phyloP scores from a whole-genome alignment of 208 protist genomes.

The Leishmania tarentolae region DNA sequence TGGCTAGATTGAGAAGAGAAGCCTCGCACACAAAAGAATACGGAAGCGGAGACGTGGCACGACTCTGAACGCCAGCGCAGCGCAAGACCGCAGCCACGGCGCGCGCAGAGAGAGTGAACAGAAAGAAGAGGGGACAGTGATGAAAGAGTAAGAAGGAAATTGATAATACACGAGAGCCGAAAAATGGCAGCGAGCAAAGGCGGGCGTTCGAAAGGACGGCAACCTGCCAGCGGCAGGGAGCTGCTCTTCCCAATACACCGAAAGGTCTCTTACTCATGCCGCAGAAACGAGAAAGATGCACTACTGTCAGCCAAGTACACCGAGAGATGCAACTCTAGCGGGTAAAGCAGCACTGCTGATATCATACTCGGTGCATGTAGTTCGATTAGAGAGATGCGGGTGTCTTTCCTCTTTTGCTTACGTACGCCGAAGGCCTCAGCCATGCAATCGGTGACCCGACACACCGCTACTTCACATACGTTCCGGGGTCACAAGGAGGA shows the following conservation, averaged over 20 bases:
- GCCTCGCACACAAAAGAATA: background rate
- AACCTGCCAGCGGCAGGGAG: background rate
- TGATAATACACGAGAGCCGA: background rate
- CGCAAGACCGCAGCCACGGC: background rate
- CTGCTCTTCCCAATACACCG: background rate
- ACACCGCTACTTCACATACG: background rate
- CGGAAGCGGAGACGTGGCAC: background rate
- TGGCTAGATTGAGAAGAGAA: background rate
- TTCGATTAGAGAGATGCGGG: background rate
- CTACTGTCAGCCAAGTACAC: background rate
- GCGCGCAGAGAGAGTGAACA: background rate
- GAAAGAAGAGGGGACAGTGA: background rate
- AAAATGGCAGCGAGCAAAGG: background rate
- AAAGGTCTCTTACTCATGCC: background rate
- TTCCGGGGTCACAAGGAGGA: background rate
- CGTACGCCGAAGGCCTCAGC: background rate
- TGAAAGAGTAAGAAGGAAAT: background rate
- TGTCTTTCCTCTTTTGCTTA: background rate
- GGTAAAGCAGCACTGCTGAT: background rate
- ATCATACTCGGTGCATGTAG: too few relatives aligned
- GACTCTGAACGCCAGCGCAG: background rate
- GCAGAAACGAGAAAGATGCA: background rate
- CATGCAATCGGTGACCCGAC: background rate
- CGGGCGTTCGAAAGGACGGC: background rate
- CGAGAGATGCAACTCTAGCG: background rate